Evolutionary conservation across 805 yeast genomes (phyloP).

Genomic region (Nakazawaea ernobii): DNA sequence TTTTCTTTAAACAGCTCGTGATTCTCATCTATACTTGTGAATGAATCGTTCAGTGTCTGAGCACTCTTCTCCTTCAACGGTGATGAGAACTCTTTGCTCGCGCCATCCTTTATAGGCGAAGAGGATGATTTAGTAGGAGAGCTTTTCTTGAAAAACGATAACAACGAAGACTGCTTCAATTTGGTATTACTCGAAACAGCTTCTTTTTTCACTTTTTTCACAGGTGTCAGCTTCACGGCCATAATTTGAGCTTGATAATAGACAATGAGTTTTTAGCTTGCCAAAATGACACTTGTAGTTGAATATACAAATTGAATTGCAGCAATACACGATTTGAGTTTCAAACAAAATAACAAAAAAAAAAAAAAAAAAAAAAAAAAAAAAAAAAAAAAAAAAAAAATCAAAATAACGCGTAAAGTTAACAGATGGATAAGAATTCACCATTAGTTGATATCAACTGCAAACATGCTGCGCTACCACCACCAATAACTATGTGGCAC

Average conservation of each 20-base stretch:
- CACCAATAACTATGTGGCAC: too few species aligned
- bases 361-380: not conserved
- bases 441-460: too few species aligned
- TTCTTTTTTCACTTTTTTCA: slow-evolving; percentile 7
- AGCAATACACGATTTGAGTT: not conserved
- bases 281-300: too few species aligned
- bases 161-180: slow-evolving; percentile 29
- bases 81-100: not conserved
- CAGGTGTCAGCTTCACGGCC: slow-evolving; percentile 5
- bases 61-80: slow-evolving; percentile 1
- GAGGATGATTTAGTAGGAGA: slow-evolving; percentile 23
- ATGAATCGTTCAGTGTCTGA: not conserved
- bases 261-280: too few species aligned
- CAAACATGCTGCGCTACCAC: too few species aligned
- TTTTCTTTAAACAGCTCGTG: slow-evolving; percentile 6
- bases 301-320: too few species aligned
- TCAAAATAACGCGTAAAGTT: too few species aligned
- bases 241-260: not conserved
- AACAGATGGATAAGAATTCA: too few species aligned
- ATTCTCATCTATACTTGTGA: slow-evolving; percentile 5
- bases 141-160: slow-evolving; percentile 18
- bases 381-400: not conserved
- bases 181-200: slow-evolving; percentile 24
- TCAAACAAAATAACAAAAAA: not conserved
- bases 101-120: not conserved